Evolutionary conservation across 257 asterid genomes (phyloP).

Genomic region (Coffea eugenioides): DNA sequence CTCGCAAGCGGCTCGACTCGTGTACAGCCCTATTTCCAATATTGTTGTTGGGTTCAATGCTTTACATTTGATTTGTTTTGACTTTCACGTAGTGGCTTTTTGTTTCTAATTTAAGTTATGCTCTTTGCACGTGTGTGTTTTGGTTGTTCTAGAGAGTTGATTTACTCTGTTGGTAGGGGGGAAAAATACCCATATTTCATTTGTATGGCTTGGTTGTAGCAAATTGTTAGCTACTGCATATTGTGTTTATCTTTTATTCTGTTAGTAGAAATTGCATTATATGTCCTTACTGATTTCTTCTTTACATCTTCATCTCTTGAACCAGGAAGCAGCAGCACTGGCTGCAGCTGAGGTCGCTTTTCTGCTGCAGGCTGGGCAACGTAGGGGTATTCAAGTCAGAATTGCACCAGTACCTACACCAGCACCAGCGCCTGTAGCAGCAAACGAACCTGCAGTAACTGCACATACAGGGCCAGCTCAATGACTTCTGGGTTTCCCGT

Average conservation of each 20-base stretch:
- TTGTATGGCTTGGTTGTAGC: neutral
- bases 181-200: neutral
- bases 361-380: slow-evolving; percentile 45
- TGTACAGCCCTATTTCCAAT: neutral
- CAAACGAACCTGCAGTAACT: slow-evolving; percentile 22
- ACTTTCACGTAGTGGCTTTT: neutral
- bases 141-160: neutral
- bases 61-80: neutral
- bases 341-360: slow-evolving; percentile 53
- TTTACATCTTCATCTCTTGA: slow-evolving; percentile 8
- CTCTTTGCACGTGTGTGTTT: neutral
- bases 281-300: neutral
- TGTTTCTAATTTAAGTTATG: neutral
- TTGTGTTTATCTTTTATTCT: neutral
- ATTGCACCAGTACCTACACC: slow-evolving; percentile 30
- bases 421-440: slow-evolving; percentile 16
- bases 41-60: neutral
- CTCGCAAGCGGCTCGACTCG: no score
- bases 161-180: neutral
- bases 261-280: neutral
- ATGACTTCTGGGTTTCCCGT: neutral
- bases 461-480: slow-evolving; percentile 22
- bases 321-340: slow-evolving; percentile 46
- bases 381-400: slow-evolving; percentile 40
- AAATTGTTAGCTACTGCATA: neutral